phyloP scores from a whole-genome alignment of 192 early-diverging fungal species.

The Lobosporangium transversale region DNA sequence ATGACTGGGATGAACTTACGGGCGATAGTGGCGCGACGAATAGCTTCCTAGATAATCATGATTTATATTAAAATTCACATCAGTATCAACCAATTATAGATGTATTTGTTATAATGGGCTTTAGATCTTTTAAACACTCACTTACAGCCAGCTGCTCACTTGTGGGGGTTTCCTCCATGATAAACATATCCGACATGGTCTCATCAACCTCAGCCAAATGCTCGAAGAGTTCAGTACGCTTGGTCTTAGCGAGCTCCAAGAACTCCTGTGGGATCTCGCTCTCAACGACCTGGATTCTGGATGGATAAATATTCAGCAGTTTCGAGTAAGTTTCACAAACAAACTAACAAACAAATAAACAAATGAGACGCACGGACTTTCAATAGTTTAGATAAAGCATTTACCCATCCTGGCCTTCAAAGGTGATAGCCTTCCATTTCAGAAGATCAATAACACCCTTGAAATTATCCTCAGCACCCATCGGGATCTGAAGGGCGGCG shows the following conservation, averaged over 20 bases:
- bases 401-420: conserved; percentile 89
- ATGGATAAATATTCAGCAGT: neutral
- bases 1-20: conserved; percentile 85
- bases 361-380: no score
- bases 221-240: conserved; percentile 79
- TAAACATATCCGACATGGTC: conserved; percentile 81
- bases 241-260: conserved; percentile 69
- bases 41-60: conserved; percentile 61
- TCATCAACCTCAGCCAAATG: conserved; percentile 87
- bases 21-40: conserved; percentile 81
- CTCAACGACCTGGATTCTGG: conserved; percentile 76
- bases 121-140: neutral
- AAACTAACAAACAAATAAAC: no score
- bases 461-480: conserved; percentile 89
- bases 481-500: conserved; percentile 84
- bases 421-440: conserved; percentile 86
- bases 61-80: no score
- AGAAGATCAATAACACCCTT: conserved; percentile 94
- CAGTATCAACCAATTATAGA: no score
- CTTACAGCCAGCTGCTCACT: conserved; percentile 69
- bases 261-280: conserved; percentile 76
- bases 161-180: conserved; percentile 78
- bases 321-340: no score
- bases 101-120: no score
- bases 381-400: no score